Base-by-base conservation (phyloP, 257 asterid species). In the Nicotiana benthamiana region DNA sequence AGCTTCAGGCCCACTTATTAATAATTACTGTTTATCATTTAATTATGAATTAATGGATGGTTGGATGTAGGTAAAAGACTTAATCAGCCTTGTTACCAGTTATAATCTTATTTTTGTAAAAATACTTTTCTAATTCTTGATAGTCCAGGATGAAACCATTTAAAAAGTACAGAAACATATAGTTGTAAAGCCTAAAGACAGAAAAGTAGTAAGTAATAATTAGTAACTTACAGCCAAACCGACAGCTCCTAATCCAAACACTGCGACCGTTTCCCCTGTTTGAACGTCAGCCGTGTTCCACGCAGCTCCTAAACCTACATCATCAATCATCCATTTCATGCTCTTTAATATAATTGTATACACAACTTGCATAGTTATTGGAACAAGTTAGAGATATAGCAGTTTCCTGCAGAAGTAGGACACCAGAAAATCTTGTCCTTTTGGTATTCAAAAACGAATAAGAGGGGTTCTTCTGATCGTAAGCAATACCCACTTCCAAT, bases 251-350 rank as follows among this genome's bases (percentile, higher is more conserved):
- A 95, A 84, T 1, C 97, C 99, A 27, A 95, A 95, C 8, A 95
- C 97, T 9, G 96, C 98, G n/a, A 95, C 91, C 1, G 85, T 95
- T 52, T 87, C 86, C 75, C 97, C 97, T 0, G 89, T 81, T 81
- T 85, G 85, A 66, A 95, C 96, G 79, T 93, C 72, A 3, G 97
- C 98, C 2, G 99, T 93, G 80, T 95, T 93, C 99, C 99, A 95
- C 30, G 79, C 98, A 0, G 98, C 99, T 67, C 98, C 99, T 27
- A 95, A 89, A 60, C 99, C 99, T 93, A 57, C 51, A 72, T 64
- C n/a, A 48, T 74, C 18, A 15, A 36, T 11, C 46, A 65, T 11
- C 9, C 57, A 48, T 53, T 56, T 28, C 15, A 48, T 60, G 20
- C 12, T 34, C 12, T 9, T 40, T 40, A 51, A 30, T 28, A 28